These are phyloP conservation scores for Kluyveromyces lactis DNA, from an alignment of 805 yeast genomes.

Conservation along the genomic window DNA sequence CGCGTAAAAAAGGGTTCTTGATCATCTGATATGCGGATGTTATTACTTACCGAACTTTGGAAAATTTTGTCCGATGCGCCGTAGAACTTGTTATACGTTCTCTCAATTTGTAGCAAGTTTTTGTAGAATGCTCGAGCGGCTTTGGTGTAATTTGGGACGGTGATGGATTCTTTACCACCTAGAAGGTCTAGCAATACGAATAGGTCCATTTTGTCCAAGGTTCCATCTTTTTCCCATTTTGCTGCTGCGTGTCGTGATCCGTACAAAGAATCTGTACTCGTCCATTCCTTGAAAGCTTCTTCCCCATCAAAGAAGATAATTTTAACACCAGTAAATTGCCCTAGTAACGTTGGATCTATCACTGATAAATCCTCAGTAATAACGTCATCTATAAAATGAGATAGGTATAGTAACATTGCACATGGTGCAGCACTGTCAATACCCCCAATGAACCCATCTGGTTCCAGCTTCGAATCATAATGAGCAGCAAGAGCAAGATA, in stretches of 20 bases:
- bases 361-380: conserved; percentile 7
- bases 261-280: conserved; percentile 43
- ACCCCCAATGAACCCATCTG: conserved; percentile 53
- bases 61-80: conserved; percentile 8
- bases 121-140: conserved; percentile 33
- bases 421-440: conserved; percentile 54
- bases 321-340: conserved; percentile 31
- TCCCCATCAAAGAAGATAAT: conserved; percentile 54
- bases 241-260: conserved; percentile 46
- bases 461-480: conserved; percentile 42
- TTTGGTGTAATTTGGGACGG: conserved; percentile 36
- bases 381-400: conserved; percentile 25
- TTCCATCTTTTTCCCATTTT: conserved; percentile 25
- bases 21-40: conserved; percentile 32
- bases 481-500: conserved; percentile 43
- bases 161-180: conserved; percentile 17
- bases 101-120: conserved; percentile 21
- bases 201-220: conserved; percentile 32
- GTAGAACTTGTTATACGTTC: background rate
- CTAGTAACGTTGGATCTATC: conserved; percentile 10
- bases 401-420: conserved; percentile 40
- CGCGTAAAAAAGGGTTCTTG: conserved; percentile 42
- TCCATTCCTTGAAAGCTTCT: conserved; percentile 50
- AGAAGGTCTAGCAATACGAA: conserved; percentile 44
- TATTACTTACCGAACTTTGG: conserved; percentile 19